Evolutionary conservation across 1,284 basidiomycete genomes (phyloP), one percentile per base, ranked within the genome.

Genomic region (Sporisorium sorghi): DNA sequence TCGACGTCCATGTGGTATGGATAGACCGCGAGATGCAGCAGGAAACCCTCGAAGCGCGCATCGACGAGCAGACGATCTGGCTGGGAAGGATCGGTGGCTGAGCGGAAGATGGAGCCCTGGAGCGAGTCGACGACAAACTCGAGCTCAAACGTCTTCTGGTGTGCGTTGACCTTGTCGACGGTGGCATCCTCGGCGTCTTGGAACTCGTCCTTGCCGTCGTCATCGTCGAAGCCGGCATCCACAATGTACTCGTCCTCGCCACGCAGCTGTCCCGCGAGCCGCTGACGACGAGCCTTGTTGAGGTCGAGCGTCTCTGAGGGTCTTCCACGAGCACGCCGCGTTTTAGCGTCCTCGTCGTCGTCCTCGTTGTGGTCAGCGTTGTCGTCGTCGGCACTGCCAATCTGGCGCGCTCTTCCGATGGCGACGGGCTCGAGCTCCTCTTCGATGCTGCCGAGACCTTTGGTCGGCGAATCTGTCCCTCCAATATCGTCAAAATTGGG

Each of bases 41-140:
- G 58, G 76, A 99, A 99, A 30, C 90, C 89, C 74, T 93, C 89
- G 32, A 99, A 88, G 4, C 89, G 87, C 10, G 96, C 89, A 79
- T 93, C 89, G 9, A 94, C 96, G 14, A 99, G 86, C 6, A 88
- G 87, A 62, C 87, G 89, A 73, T 97, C 94, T 2, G 86, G 83
- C 28, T 89, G 89, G 53, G 89, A 87, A 0, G 79, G 76, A 35
- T 86, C 83, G 42, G 79, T 58, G 23, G 86, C 86, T 3, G 90
- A 89, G 72, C 92, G 93, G 80, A 89, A 94, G 56, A 99, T 87
- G 4, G 91, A 90, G 0, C 91, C 93, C 57, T 91, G 89, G n/a
- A 99, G 87, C 57, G 89, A 89, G 61, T 94, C 93, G 39, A 99
- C 97, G 37, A 90, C 87, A 85, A 99, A 98, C 52, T 91, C 88